A percentile compares a stretch with the other conserved stretches of the same genome.
Conservation (phyloP, 148 eudicot genomes). For the Limonium bicolor region DNA sequence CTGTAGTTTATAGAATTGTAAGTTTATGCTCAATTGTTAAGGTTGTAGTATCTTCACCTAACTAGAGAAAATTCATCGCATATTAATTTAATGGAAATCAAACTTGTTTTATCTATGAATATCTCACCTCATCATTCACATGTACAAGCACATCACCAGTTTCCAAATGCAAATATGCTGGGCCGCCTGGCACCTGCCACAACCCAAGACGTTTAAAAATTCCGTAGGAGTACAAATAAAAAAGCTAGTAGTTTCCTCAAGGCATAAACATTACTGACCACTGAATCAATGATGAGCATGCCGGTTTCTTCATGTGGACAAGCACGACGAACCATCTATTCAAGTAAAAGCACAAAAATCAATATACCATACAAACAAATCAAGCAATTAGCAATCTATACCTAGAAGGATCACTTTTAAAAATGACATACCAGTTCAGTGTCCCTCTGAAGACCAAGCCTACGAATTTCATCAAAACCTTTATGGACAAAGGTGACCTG, state of each 20-base stretch:
- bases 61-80: too few species aligned
- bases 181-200: slow-evolving; percentile 91
- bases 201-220: slow-evolving; percentile 1
- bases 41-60: too few species aligned
- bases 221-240: neutral
- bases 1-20: too few species aligned
- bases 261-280: slow-evolving; percentile 39
- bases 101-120: too few species aligned
- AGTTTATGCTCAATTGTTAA: too few species aligned
- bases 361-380: slow-evolving; percentile 2
- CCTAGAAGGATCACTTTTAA: neutral
- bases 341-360: slow-evolving; percentile 1
- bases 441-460: slow-evolving; percentile 71
- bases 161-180: slow-evolving; percentile 68
- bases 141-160: slow-evolving; percentile 90
- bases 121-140: slow-evolving; percentile 67
- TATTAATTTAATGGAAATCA: too few species aligned
- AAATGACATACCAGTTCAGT: slow-evolving; percentile 61
- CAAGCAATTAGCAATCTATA: neutral
- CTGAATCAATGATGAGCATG: slow-evolving; percentile 91
- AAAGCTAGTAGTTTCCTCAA: slow-evolving; percentile 2
- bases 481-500: slow-evolving; percentile 93
- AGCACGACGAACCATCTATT: slow-evolving; percentile 78
- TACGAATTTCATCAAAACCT: slow-evolving; percentile 90
- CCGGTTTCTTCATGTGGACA: slow-evolving; percentile 80